Base-by-base conservation (phyloP, 2,329 filamentous ascomycete genomes). In the Venturia oleaginea region DNA sequence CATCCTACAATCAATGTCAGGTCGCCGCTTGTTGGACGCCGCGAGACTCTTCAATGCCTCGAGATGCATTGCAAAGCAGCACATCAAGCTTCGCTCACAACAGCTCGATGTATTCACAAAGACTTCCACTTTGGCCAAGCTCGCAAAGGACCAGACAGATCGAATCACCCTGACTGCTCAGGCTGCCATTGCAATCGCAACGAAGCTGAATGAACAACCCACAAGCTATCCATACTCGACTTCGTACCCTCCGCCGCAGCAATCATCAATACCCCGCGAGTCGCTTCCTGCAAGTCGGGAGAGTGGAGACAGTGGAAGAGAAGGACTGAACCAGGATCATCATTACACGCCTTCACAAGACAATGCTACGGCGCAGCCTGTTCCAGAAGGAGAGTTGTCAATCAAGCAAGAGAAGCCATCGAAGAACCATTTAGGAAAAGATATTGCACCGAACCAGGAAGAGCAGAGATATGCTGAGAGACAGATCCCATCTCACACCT, bases 51-150 rank as follows among this genome's bases (percentile, higher is more conserved):
- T 80, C 76, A 75, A 83, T 73, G 79, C 78, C 67, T 75, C 77
- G 62, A 73, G 73, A 67, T 73, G 76, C 40, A 71, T 82, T 66
- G 78, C 77, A 8, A 76, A 76, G 68, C 76, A 85, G 73, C 86
- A 88, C 71, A 74, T 85, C 65, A 77, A 76, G 51, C 79, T 87
- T 60, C 84, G 85, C 27, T 78, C 80, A 63, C 80, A 81, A 64
- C 86, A 89, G 72, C 77, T 87, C 69, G 83, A 88, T 71, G 74
- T 84, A 59, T 88, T 84, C 73, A 84, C 77, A 61, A 80, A 82
- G 68, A 89, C 87, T 0, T 89, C 87, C 2, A 84, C 83, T 37
- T 73, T 90, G 59, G 83, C 84, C 34, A 86, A 84, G 71, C 82
- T 83, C 17, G 78, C 87, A 64, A 85, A 85, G 72, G 79, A 72